Percentiles rank a stretch among this genome's conserved stretches.
Evolutionary conservation across 2,329 filamentous ascomycete genomes (phyloP).

Genomic region (Aspergillus costaricaensis): DNA sequence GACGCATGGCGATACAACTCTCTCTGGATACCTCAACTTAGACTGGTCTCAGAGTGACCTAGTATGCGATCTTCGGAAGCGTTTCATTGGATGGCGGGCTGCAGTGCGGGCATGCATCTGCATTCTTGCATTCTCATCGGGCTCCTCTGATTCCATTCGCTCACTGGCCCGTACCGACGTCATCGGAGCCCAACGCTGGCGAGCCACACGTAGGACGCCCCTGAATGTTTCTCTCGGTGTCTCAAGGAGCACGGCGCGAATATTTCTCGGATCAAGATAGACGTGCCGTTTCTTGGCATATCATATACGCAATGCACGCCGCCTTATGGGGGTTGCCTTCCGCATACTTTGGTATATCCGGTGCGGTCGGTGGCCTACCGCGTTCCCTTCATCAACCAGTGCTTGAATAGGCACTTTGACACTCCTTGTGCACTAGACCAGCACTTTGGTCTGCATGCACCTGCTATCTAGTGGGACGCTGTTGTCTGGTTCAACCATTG

Average conservation of each 20-base stretch:
- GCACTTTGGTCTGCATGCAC: not conserved
- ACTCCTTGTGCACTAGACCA: not conserved
- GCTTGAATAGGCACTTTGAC: not conserved
- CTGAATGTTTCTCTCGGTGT: not conserved
- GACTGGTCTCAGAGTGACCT: conserved; percentile 4
- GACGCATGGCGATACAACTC: not conserved
- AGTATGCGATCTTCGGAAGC: not conserved
- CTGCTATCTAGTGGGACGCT: not conserved
- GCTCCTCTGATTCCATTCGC: not conserved
- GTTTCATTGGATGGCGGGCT: not conserved
- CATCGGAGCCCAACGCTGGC: conserved; percentile 6
- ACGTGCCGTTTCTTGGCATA: not conserved
- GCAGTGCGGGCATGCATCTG: conserved; percentile 4
- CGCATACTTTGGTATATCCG: not conserved
- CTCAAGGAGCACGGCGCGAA: not conserved
- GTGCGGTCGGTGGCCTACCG: not conserved
- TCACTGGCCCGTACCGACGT: conserved; percentile 2
- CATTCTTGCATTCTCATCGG: conserved; percentile 3
- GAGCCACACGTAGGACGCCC: conserved; percentile 4
- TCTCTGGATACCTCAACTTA: not conserved
- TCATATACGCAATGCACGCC: not conserved
- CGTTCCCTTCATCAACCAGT: not conserved
- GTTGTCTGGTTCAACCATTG: not conserved
- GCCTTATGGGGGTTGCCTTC: not conserved
- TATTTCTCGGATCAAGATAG: not conserved